A percentile compares a stretch with the other conserved stretches of the same genome.
Conservation (phyloP, 495 filamentous ascomycete genomes). For the Tuber microsphaerosporum region DNA sequence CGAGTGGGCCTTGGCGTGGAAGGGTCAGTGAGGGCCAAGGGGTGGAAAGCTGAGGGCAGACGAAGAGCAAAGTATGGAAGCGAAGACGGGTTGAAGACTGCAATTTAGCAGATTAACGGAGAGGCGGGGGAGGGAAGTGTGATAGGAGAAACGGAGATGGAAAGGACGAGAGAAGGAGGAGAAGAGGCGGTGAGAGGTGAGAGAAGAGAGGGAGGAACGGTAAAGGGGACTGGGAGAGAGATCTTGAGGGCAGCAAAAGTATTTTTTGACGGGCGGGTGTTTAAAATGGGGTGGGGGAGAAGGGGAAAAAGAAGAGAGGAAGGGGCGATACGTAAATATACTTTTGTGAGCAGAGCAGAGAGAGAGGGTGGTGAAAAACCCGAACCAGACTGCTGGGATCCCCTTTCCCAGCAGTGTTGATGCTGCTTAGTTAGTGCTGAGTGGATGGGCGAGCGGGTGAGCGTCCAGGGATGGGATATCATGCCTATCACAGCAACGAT, state of each 20-base stretch:
- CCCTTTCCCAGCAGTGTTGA: slow-evolving; percentile 32
- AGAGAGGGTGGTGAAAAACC: slow-evolving; percentile 28
- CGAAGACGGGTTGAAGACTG: neutral
- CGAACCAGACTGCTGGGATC: slow-evolving; percentile 37
- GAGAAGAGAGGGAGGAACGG: slow-evolving; percentile 14
- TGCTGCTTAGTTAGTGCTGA: slow-evolving; percentile 30
- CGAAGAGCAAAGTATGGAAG: neutral
- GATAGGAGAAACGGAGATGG: slow-evolving; percentile 25
- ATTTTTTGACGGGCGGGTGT: slow-evolving; percentile 11
- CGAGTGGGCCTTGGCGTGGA: neutral
- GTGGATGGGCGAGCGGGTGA: slow-evolving; percentile 32
- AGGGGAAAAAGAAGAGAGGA: slow-evolving; percentile 19
- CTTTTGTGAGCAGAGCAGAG: slow-evolving; percentile 23
- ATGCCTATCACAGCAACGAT: too few species aligned
- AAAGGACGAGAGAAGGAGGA: slow-evolving; percentile 18
- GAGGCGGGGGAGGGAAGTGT: slow-evolving; percentile 15
- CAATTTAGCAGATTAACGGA: slow-evolving; percentile 5
- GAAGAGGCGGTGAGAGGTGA: slow-evolving; percentile 7
- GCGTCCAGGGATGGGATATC: slow-evolving; percentile 28
- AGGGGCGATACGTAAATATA: slow-evolving; percentile 37
- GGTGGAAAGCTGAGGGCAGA: slow-evolving; percentile 25
- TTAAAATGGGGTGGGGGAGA: slow-evolving; percentile 30
- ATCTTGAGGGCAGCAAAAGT: slow-evolving; percentile 12
- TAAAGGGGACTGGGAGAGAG: slow-evolving; percentile 14
- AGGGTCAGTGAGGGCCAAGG: slow-evolving; percentile 32